Percentiles rank a stretch among this genome's conserved stretches.
Conservation (phyloP, 108 stramenopile species). For the Pseudonitzschia multiseries region DNA sequence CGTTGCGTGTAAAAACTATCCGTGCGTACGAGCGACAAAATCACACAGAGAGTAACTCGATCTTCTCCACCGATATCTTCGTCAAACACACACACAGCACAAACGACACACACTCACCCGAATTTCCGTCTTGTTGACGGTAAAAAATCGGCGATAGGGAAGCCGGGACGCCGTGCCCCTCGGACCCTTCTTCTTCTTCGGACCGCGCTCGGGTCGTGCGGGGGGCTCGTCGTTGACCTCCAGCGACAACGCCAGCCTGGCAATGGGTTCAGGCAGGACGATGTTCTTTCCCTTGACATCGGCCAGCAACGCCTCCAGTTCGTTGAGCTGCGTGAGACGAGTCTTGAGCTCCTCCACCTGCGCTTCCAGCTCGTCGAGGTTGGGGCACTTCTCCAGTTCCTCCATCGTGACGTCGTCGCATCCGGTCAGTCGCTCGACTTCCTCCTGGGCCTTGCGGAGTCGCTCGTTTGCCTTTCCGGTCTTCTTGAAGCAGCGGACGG, state of each 20-base stretch:
- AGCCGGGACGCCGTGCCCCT: slow-evolving; percentile 40
- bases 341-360: slow-evolving; percentile 60
- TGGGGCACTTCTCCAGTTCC: slow-evolving; percentile 67
- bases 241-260: slow-evolving; percentile 54
- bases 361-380: slow-evolving; percentile 52
- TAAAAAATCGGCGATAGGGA: slow-evolving; percentile 77
- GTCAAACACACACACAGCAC: no score
- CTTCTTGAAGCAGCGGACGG: slow-evolving; percentile 77
- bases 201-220: slow-evolving; percentile 28
- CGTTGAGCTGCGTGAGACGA: slow-evolving; percentile 57
- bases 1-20: no score
- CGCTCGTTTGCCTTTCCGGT: slow-evolving; percentile 70
- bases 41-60: neutral
- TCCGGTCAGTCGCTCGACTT: slow-evolving; percentile 47
- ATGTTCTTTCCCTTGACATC: slow-evolving; percentile 37
- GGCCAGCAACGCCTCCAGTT: slow-evolving; percentile 53
- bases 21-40: neutral
- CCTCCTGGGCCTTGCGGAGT: slow-evolving; percentile 51
- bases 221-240: slow-evolving; percentile 62
- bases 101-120: slow-evolving; percentile 38
- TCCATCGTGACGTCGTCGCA: slow-evolving; percentile 46
- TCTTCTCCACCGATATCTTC: no score
- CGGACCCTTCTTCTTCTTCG: slow-evolving; percentile 62
- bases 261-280: slow-evolving; percentile 48
- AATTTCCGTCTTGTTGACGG: slow-evolving; percentile 68